phyloP scores from a whole-genome alignment of 2,329 filamentous ascomycete genomes.

The Ustulina deusta region DNA sequence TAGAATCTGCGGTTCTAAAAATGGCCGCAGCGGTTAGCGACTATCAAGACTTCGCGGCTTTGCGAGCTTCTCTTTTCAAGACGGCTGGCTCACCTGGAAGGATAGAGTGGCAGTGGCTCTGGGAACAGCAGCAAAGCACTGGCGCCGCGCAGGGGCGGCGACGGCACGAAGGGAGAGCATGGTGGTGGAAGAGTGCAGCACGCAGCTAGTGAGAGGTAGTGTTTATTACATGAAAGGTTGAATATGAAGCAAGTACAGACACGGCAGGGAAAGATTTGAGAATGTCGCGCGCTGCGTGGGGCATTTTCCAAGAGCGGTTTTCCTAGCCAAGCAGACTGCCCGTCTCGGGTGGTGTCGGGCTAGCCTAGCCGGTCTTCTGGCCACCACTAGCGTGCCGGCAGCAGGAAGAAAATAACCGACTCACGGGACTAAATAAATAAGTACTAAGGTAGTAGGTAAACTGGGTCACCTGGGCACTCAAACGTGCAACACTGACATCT shows the following conservation, averaged over 20 bases:
- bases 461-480: no score
- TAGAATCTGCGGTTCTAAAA: constrained; percentile 70
- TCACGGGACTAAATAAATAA: not conserved
- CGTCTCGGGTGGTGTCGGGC: constrained; percentile 49
- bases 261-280: constrained; percentile 27
- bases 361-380: constrained; percentile 31
- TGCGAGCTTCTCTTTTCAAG: not conserved
- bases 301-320: constrained; percentile 42
- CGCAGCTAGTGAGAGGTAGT: constrained; percentile 39
- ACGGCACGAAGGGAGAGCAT: constrained; percentile 89
- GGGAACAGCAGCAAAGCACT: constrained; percentile 79
- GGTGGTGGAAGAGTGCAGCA: constrained; percentile 53
- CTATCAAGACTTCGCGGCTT: constrained; percentile 18
- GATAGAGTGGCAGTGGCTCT: constrained; percentile 63
- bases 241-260: constrained; percentile 32
- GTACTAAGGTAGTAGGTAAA: no score
- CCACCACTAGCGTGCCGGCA: no score
- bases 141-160: constrained; percentile 78
- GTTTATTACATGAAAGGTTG: constrained; percentile 32
- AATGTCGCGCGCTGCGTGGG: constrained; percentile 37
- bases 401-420: constrained; percentile 18
- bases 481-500: constrained; percentile 41
- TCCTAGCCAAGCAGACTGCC: constrained; percentile 27
- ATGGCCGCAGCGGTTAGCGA: constrained; percentile 45
- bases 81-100: constrained; percentile 65